Base-by-base conservation (phyloP, 768 basidiomycete species). In the Mycena maculata region DNA sequence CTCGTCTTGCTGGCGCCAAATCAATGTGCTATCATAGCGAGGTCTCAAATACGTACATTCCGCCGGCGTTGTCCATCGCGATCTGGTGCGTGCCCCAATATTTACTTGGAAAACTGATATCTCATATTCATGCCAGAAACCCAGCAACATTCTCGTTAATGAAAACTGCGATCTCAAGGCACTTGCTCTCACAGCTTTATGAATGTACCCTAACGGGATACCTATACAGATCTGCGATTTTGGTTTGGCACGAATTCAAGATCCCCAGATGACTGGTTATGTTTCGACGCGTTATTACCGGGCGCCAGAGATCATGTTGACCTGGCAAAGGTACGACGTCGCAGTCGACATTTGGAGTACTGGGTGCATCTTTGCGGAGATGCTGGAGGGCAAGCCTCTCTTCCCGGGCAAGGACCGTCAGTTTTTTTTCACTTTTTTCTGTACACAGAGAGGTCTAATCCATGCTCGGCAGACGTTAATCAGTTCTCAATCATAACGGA, bases 401-500 rank as follows among this genome's bases (percentile, higher is more conserved):
- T 99, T 99, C 87, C 98, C 98, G 28, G 98, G 98, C 63, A 99
- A 99, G 85, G 98, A 99, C 75, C 98, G 97, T 98, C 79, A 81
- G 96, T 92, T 71, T 71, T 73, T 23, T 16, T 25, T 71, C 44
- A 13, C 27, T 10, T 36, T 13, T 20, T 8, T 60, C 63, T 56
- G 54, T 55, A 38, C 69, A 25, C 57, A 44, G 38, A 62, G 15
- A 20, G 39, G n/a, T 23, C 45, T 53, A 36, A 36, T 58, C 44
- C 62, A 64, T 62, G 60, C 31, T n/a, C n/a, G 48, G 30, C 76
- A 99, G 97, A 99, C 80, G 98, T 99, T 73, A 96, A 99, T 83
- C 98, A 99, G 79, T 99, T 99, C 83, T 98, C 96, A 50, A 99
- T 99, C 81, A 99, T 99, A 82, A 99, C 97, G 45, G 97, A 99